Percentiles rank a stretch among this genome's conserved stretches.
These are phyloP conservation scores for Fibroporia radiculosa DNA, from an alignment of 768 basidiomycete genomes.

Conservation along the genomic window DNA sequence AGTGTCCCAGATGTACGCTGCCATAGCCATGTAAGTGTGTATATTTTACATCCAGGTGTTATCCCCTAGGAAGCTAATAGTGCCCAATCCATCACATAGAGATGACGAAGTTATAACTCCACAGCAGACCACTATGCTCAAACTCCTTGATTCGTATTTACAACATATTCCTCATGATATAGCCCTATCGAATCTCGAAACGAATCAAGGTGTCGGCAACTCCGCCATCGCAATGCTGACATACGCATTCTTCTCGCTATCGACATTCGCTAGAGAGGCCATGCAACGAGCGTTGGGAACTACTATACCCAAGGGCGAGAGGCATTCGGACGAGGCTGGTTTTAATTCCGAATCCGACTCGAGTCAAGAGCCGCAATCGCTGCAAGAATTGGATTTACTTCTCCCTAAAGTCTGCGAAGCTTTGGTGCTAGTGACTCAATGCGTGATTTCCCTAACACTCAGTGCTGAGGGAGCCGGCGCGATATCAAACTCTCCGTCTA, in stretches of 20 bases:
- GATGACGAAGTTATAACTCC: conserved; percentile 69
- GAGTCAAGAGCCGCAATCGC: conserved; percentile 10
- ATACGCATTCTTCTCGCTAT: conserved; percentile 52
- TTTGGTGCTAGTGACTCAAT: conserved; percentile 70
- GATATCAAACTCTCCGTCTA: neutral
- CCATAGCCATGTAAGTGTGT: conserved; percentile 49
- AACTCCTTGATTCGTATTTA: conserved; percentile 79
- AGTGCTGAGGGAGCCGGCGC: conserved; percentile 36
- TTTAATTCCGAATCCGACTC: neutral
- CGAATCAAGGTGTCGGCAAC: conserved; percentile 31
- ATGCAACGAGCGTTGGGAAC: conserved; percentile 20
- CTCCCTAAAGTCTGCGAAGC: conserved; percentile 78
- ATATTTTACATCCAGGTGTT: conserved; percentile 1
- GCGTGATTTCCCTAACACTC: conserved; percentile 57
- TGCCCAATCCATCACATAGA: conserved; percentile 27
- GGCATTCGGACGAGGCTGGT: neutral
- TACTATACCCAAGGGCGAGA: neutral
- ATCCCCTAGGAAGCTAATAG: neutral
- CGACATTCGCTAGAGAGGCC: conserved; percentile 47
- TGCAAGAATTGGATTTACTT: conserved; percentile 51
- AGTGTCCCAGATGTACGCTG: conserved; percentile 51
- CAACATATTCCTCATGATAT: conserved; percentile 41
- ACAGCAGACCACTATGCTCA: conserved; percentile 81
- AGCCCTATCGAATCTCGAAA: too few relatives aligned
- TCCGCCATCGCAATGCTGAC: conserved; percentile 39